A percentile compares a stretch with the other conserved stretches of the same genome.
phyloP scores from a whole-genome alignment of 73 alveolate species.

The Tetrahymena malaccensis region DNA sequence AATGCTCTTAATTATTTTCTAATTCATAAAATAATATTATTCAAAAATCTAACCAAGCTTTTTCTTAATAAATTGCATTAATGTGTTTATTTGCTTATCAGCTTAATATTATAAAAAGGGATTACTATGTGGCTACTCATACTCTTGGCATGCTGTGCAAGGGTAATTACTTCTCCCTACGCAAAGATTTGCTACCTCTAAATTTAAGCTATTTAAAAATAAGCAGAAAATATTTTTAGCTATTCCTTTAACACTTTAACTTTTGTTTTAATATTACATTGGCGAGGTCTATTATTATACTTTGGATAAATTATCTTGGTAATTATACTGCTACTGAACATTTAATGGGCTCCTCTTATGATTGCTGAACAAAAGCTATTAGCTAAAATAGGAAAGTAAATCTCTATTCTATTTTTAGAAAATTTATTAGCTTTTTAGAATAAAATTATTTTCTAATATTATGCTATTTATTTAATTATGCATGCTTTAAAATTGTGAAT shows the following conservation, averaged over 20 bases:
- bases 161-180: not conserved
- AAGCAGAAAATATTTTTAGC: not conserved
- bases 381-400: not conserved
- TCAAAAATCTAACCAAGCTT: not conserved
- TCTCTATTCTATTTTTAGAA: not conserved
- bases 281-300: not conserved
- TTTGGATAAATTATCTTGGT: not conserved
- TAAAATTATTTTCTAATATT: too few relatives aligned
- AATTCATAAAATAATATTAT: not conserved
- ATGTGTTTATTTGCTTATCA: not conserved
- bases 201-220: not conserved
- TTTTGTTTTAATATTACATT: not conserved
- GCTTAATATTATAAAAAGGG: not conserved
- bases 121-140: not conserved
- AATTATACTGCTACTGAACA: not conserved
- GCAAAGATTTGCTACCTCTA: not conserved
- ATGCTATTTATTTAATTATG: not conserved
- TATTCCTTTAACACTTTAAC: not conserved
- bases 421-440: not conserved
- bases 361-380: not conserved
- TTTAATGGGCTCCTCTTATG: not conserved
- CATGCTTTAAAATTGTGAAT: not conserved
- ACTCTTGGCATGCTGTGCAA: not conserved
- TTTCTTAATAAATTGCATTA: not conserved
- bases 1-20: not conserved